Percentiles rank a stretch among this genome's conserved stretches.
Conservation (phyloP, 257 asterid species). For the Hygrophila difformis region DNA sequence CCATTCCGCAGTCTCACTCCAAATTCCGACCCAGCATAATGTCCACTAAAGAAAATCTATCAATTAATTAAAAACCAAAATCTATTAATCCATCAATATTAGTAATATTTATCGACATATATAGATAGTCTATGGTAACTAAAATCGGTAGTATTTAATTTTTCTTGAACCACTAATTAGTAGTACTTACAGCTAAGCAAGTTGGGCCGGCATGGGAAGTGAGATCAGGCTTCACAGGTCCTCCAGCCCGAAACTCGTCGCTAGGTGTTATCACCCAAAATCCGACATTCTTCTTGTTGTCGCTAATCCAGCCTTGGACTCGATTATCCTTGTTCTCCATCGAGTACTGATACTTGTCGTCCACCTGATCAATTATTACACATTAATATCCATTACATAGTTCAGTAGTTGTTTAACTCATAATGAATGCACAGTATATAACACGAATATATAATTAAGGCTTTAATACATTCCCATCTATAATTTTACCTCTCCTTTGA, state of each 20-base stretch:
- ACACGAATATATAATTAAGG: too few species aligned
- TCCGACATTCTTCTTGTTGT: conserved; percentile 21
- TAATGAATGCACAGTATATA: too few species aligned
- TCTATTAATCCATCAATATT: too few species aligned
- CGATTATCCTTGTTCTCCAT: conserved; percentile 37
- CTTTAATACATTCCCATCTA: too few species aligned
- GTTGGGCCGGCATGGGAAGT: conserved; percentile 56
- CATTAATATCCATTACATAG: too few species aligned
- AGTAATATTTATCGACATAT: too few species aligned
- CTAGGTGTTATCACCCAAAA: conserved; percentile 73
- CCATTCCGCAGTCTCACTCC: conserved; percentile 38
- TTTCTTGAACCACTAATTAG: too few species aligned
- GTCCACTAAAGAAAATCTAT: conserved; percentile 42
- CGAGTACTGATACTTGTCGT: conserved; percentile 65
- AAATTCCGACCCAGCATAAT: conserved; percentile 38
- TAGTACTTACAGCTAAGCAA: conserved; percentile 35
- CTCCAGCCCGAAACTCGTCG: conserved; percentile 53
- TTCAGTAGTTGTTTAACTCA: too few species aligned
- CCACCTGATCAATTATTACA: conserved; percentile 48
- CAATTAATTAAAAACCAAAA: background rate
- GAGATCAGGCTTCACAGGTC: conserved; percentile 54
- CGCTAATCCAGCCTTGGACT: conserved; percentile 68
- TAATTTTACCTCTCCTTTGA: conserved; percentile 24
- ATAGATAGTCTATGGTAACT: too few species aligned
- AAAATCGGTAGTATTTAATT: too few species aligned